Evolutionary conservation across 768 basidiomycete genomes (phyloP).

Genomic region (Leccinum incarnatum): DNA sequence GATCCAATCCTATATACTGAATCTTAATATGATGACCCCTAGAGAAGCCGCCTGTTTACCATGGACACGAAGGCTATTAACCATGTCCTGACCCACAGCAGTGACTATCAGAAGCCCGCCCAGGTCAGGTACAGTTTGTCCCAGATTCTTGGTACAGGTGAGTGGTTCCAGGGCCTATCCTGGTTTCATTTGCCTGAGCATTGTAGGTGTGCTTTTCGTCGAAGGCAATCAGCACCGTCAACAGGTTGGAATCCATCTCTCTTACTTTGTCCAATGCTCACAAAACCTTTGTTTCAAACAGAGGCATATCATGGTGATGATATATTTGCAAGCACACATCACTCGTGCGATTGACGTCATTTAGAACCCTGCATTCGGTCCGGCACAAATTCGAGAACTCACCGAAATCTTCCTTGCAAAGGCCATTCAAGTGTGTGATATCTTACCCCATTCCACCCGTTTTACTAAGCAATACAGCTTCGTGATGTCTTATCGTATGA

Average conservation of each 20-base stretch:
- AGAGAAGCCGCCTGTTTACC: not conserved
- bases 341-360: not conserved
- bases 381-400: slow-evolving; percentile 53
- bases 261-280: not conserved
- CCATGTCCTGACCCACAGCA: slow-evolving; percentile 1
- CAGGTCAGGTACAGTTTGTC: slow-evolving; percentile 1
- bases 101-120: slow-evolving; percentile 3
- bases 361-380: slow-evolving; percentile 64
- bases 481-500: slow-evolving; percentile 43
- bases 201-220: not conserved
- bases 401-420: slow-evolving; percentile 57
- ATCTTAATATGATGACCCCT: not conserved
- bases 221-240: slow-evolving; percentile 32
- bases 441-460: not conserved
- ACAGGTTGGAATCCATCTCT: slow-evolving; percentile 26
- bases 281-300: not conserved
- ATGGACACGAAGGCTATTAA: slow-evolving; percentile 5
- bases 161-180: not conserved
- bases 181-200: not conserved
- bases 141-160: slow-evolving; percentile 1
- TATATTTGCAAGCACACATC: not conserved
- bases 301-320: slow-evolving; percentile 28
- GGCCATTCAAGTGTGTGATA: slow-evolving; percentile 40
- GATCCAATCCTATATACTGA: not conserved
- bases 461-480: slow-evolving; percentile 24